Percentiles rank a stretch among this genome's conserved stretches.
Evolutionary conservation across 2,329 filamentous ascomycete genomes (phyloP).

Genomic region (Lachnellula hyalina): DNA sequence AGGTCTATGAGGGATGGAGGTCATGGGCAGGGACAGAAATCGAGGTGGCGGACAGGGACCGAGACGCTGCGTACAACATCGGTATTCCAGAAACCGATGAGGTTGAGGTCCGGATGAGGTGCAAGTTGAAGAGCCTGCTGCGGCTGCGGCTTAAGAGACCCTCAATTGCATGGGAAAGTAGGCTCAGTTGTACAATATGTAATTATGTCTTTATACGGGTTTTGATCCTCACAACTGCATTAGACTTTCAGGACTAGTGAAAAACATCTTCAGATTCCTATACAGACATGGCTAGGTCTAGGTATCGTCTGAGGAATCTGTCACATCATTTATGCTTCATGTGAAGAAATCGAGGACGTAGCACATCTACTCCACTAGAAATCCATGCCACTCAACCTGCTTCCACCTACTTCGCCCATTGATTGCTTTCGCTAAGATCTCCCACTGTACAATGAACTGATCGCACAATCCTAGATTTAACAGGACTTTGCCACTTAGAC

Average conservation of each 20-base stretch:
- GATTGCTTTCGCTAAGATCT: constrained; percentile 34
- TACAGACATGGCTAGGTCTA: too few species aligned
- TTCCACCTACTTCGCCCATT: constrained; percentile 19
- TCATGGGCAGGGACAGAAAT: constrained; percentile 59
- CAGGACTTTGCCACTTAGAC: constrained; percentile 77
- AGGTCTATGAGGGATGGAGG: constrained; percentile 80
- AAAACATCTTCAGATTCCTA: too few species aligned
- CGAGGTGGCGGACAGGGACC: constrained; percentile 36
- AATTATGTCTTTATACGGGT: neutral
- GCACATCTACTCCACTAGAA: constrained; percentile 27
- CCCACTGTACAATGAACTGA: constrained; percentile 78
- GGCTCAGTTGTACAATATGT: neutral
- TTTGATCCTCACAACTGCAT: too few species aligned
- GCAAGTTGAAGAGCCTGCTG: neutral
- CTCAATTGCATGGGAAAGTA: neutral
- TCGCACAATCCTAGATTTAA: constrained; percentile 61
- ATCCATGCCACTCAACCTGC: constrained; percentile 29
- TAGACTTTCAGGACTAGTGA: too few species aligned
- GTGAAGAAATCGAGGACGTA: too few species aligned
- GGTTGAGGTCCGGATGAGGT: constrained; percentile 10
- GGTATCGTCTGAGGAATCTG: too few species aligned
- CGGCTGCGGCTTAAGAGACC: neutral
- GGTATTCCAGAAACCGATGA: constrained; percentile 37
- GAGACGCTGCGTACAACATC: constrained; percentile 40
- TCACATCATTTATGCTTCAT: too few species aligned